Conservation (phyloP, 2,329 filamentous ascomycete genomes). For the Calcarisporium arbuscula region DNA sequence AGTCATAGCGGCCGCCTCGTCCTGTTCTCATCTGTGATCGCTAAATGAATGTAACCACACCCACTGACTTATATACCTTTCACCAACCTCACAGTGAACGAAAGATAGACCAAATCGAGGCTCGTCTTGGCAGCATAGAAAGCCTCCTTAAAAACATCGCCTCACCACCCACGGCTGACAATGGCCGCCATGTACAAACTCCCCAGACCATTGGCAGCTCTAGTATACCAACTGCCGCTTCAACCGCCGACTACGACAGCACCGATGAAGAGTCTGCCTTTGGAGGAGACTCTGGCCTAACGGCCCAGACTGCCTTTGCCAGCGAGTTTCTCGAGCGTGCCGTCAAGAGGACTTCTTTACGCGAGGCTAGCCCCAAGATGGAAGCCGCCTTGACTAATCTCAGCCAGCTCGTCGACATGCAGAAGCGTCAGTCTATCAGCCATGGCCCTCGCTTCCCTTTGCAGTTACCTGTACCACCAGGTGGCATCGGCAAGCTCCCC, state of each 20-base stretch:
- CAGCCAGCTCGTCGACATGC: constrained; percentile 46
- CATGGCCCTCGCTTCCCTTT: constrained; percentile 39
- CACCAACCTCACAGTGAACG: constrained; percentile 33
- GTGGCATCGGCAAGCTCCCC: constrained; percentile 43
- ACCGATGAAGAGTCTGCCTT: constrained; percentile 35
- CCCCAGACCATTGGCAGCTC: constrained; percentile 19
- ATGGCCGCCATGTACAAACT: constrained; percentile 15
- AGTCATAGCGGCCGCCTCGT: not conserved
- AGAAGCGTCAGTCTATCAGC: constrained; percentile 33
- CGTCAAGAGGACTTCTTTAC: constrained; percentile 41
- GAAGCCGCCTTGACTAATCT: constrained; percentile 44
- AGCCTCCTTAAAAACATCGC: constrained; percentile 32
- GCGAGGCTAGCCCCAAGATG: constrained; percentile 43
- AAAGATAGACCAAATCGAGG: constrained; percentile 45
- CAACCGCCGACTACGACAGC: constrained; percentile 29
- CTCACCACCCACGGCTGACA: constrained; percentile 17
- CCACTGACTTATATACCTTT: not conserved
- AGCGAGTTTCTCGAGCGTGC: constrained; percentile 48
- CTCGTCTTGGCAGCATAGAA: constrained; percentile 39
- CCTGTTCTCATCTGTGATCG: not conserved
- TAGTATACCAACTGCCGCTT: constrained; percentile 19
- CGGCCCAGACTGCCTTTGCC: constrained; percentile 47
- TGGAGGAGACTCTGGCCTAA: constrained; percentile 42
- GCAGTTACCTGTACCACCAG: constrained; percentile 38
- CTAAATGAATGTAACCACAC: not conserved